A percentile compares a stretch with the other conserved stretches of the same genome.
Evolutionary conservation across 257 asterid genomes (phyloP).

Genomic region (Mentha longifolia): DNA sequence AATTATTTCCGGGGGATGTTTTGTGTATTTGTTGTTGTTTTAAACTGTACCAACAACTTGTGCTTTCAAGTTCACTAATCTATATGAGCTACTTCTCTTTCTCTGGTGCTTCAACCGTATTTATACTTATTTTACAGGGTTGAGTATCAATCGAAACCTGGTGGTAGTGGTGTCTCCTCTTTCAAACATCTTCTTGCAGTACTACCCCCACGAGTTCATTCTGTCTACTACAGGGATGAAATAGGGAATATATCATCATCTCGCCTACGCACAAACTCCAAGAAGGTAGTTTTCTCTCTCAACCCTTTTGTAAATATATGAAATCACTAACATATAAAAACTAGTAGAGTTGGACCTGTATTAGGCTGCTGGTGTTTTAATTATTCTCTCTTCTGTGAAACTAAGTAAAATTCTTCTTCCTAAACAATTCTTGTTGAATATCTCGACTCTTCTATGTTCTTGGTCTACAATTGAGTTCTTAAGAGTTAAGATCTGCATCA

Average conservation of each 20-base stretch:
- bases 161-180: conserved; percentile 74
- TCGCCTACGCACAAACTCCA: conserved; percentile 69
- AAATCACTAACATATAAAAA: conserved; percentile 19
- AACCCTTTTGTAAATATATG: neutral
- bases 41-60: neutral
- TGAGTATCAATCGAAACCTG: conserved; percentile 85
- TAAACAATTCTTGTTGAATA: conserved; percentile 22
- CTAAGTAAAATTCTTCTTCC: conserved; percentile 23
- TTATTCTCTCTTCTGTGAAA: conserved; percentile 15
- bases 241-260: conserved; percentile 96
- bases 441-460: conserved; percentile 12
- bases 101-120: conserved; percentile 31
- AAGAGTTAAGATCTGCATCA: conserved; percentile 19
- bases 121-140: conserved; percentile 61
- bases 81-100: conserved; percentile 14
- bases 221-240: conserved; percentile 96
- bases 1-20: neutral
- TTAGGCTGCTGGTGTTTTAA: conserved; percentile 16
- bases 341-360: conserved; percentile 10
- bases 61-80: neutral
- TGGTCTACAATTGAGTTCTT: conserved; percentile 2
- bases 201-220: conserved; percentile 94
- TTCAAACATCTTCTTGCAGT: conserved; percentile 92
- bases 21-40: conserved; percentile 32
- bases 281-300: conserved; percentile 64